These are phyloP conservation scores for Cordyceps fumosorosea DNA, from an alignment of 2,329 filamentous ascomycete species.

Conservation along the genomic window DNA sequence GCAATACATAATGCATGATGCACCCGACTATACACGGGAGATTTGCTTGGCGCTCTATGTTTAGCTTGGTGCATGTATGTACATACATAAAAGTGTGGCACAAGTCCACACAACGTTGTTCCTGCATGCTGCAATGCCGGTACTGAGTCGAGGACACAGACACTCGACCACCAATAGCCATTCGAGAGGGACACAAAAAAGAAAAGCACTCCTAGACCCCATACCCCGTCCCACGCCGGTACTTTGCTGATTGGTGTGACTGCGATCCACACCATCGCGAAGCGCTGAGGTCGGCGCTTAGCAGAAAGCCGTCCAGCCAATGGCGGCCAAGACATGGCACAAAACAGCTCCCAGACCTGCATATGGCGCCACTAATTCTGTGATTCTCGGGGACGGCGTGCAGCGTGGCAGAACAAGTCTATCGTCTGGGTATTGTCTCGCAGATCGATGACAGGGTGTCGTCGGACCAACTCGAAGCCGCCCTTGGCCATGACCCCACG, in stretches of 20 bases:
- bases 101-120: neutral
- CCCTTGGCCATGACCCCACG: conserved; percentile 44
- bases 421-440: conserved; percentile 1
- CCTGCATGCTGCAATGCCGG: conserved; percentile 12
- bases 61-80: neutral
- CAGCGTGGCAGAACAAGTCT: conserved; percentile 8
- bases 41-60: neutral
- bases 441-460: conserved; percentile 21
- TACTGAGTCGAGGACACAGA: neutral
- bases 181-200: neutral
- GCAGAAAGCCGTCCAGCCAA: neutral
- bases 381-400: neutral
- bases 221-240: neutral
- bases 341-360: neutral
- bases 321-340: conserved; percentile 2
- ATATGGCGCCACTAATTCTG: neutral
- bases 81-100: conserved; percentile 2
- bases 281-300: conserved; percentile 13
- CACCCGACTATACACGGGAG: neutral
- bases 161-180: neutral
- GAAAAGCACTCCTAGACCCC: neutral
- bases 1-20: neutral
- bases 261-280: conserved; percentile 11
- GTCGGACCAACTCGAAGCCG: conserved; percentile 40
- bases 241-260: conserved; percentile 9